Conservation (phyloP, 2,329 filamentous ascomycete genomes). For the Fusarium domesticum region DNA sequence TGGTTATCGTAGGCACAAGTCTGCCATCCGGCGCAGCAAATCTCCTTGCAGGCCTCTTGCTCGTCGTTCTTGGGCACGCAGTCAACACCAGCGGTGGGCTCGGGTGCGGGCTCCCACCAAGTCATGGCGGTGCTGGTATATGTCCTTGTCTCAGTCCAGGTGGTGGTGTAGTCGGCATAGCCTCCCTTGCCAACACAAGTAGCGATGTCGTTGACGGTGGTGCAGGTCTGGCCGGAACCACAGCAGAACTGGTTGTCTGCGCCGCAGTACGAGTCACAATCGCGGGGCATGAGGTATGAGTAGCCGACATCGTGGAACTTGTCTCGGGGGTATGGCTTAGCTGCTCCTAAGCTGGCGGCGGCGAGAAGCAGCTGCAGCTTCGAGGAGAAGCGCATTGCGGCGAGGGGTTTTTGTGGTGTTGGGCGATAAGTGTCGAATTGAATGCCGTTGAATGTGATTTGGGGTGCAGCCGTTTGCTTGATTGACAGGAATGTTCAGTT, state of each 20-base stretch:
- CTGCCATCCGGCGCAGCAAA: constrained; percentile 69
- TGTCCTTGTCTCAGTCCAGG: constrained; percentile 59
- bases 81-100: constrained; percentile 42
- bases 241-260: constrained; percentile 56
- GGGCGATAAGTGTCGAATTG: constrained; percentile 6
- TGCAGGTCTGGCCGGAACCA: constrained; percentile 46
- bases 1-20: constrained; percentile 60
- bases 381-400: constrained; percentile 26
- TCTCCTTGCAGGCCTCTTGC: constrained; percentile 61
- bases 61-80: constrained; percentile 52
- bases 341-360: constrained; percentile 34
- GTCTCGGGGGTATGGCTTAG: constrained; percentile 51
- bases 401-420: constrained; percentile 5
- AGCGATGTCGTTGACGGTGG: constrained; percentile 49
- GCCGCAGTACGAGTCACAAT: constrained; percentile 54
- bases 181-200: constrained; percentile 43
- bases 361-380: constrained; percentile 39
- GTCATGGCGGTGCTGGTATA: constrained; percentile 59
- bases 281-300: constrained; percentile 49
- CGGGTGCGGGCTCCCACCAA: constrained; percentile 44
- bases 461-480: constrained; percentile 5
- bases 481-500: constrained; percentile 1
- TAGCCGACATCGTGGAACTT: constrained; percentile 47
- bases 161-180: constrained; percentile 48
- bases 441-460: constrained; percentile 13